Percentiles rank a stretch among this genome's conserved stretches.
These are phyloP conservation scores for Fraxinus excelsior DNA, from an alignment of 257 asterid genomes.

Conservation along the genomic window DNA sequence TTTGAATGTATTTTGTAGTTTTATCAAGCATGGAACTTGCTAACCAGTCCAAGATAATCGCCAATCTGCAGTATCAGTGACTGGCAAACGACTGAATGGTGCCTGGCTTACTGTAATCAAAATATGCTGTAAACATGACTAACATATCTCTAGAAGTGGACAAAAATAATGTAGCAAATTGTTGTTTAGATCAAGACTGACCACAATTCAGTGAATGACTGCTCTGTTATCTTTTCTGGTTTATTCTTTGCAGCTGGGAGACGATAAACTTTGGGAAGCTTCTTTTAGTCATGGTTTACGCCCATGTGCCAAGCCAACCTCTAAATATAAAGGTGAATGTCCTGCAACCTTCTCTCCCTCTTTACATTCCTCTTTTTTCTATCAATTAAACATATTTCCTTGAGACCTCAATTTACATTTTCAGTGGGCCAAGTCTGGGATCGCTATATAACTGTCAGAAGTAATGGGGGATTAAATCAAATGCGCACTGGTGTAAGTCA, in stretches of 20 bases:
- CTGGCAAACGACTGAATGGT: conserved; percentile 2
- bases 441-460: conserved; percentile 81
- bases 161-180: not conserved
- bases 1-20: not conserved
- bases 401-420: conserved; percentile 22
- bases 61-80: not conserved
- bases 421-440: conserved; percentile 55
- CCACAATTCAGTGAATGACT: not conserved
- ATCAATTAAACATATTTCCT: not conserved
- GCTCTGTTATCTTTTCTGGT: conserved; percentile 19
- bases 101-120: not conserved
- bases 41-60: conserved; percentile 3
- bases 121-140: not conserved
- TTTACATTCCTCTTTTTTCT: not conserved
- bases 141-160: conserved; percentile 12
- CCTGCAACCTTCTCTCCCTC: no score
- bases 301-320: conserved; percentile 65
- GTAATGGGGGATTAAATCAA: conserved; percentile 97
- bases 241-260: conserved; percentile 44
- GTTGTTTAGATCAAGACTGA: conserved; percentile 17
- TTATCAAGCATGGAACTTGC: conserved; percentile 17
- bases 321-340: conserved; percentile 3
- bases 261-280: conserved; percentile 64
- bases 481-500: conserved; percentile 89
- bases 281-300: conserved; percentile 59